Conservation (phyloP, 306 rosid species). For the Dryas octopetala region DNA sequence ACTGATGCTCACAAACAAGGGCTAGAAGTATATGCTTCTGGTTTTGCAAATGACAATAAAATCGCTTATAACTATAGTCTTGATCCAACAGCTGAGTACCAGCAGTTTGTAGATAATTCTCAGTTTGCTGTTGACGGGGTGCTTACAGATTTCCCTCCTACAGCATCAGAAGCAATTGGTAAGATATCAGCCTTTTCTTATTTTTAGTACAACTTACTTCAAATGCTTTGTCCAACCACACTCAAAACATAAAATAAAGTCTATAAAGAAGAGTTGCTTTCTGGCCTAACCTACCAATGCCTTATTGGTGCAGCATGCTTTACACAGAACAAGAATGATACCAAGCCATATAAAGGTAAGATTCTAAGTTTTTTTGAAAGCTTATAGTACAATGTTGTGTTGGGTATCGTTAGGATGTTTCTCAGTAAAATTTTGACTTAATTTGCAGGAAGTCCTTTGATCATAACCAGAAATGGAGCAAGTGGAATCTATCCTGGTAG, state of each 20-base stretch:
- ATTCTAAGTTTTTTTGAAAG: slow-evolving; percentile 11
- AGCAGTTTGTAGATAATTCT: slow-evolving; percentile 59
- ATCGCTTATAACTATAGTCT: slow-evolving; percentile 58
- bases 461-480: slow-evolving; percentile 78
- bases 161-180: slow-evolving; percentile 83
- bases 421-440: background rate
- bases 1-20: slow-evolving; percentile 79
- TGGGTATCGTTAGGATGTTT: background rate
- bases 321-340: slow-evolving; percentile 37
- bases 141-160: slow-evolving; percentile 67
- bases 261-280: background rate
- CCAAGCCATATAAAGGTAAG: slow-evolving; percentile 50
- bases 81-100: slow-evolving; percentile 72
- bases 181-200: slow-evolving; percentile 30
- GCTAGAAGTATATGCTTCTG: slow-evolving; percentile 78
- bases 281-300: slow-evolving; percentile 24
- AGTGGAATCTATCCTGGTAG: slow-evolving; percentile 77
- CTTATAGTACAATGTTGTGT: background rate
- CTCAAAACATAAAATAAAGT: background rate
- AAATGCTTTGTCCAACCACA: background rate
- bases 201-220: background rate
- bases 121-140: slow-evolving; percentile 76
- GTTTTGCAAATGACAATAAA: slow-evolving; percentile 67
- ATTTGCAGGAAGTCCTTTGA: slow-evolving; percentile 50
- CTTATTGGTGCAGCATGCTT: slow-evolving; percentile 64